These are phyloP conservation scores for Solanum phureja DNA, from an alignment of 257 asterid species.

Conservation along the genomic window DNA sequence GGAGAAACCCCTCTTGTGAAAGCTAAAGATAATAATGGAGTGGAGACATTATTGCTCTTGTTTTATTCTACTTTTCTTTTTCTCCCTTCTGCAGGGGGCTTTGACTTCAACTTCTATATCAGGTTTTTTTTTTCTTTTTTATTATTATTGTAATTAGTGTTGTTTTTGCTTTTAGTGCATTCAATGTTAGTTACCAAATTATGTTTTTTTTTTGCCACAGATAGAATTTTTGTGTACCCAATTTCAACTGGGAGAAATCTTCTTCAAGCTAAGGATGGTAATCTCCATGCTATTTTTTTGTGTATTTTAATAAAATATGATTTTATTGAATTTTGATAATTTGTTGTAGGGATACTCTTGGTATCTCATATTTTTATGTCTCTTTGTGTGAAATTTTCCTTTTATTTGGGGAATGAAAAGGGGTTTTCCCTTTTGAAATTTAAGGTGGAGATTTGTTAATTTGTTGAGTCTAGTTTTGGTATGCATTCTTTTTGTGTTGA, in stretches of 20 bases:
- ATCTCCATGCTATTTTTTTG: neutral
- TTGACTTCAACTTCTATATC: neutral
- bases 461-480: neutral
- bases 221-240: neutral
- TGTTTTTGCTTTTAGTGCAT: neutral
- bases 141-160: neutral
- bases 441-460: neutral
- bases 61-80: neutral
- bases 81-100: neutral
- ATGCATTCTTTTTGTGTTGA: neutral
- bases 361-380: neutral
- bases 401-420: neutral
- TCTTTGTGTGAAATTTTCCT: neutral
- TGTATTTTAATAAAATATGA: neutral
- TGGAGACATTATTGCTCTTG: neutral
- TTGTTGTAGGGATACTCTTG: neutral
- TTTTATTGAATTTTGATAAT: neutral
- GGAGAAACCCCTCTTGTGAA: neutral
- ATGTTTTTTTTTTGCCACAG: neutral
- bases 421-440: neutral
- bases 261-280: neutral
- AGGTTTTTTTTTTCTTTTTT: neutral
- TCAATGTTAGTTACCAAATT: neutral
- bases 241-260: conserved; percentile 1
- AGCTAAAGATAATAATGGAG: neutral